Evolutionary conservation across 371 early-diverging fungal genomes (phyloP).

Genomic region (Mortierella sp.): DNA sequence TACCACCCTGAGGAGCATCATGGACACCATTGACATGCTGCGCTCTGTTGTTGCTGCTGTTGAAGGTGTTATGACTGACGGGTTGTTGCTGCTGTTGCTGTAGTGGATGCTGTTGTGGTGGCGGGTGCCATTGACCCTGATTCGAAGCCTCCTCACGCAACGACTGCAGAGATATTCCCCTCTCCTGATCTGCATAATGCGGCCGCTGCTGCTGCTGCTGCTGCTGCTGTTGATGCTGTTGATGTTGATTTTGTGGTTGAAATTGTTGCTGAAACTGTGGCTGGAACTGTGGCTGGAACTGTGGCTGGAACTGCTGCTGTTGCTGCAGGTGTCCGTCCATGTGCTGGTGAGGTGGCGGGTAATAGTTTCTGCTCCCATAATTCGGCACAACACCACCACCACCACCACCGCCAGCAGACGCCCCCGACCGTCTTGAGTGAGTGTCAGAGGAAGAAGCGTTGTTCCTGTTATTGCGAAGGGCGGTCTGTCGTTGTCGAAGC

Average conservation of each 20-base stretch:
- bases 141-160: slow-evolving; percentile 30
- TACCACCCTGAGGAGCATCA: slow-evolving; percentile 10
- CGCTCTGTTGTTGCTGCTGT: not conserved
- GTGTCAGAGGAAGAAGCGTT: slow-evolving; percentile 27
- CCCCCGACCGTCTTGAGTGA: slow-evolving; percentile 26
- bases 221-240: not conserved
- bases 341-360: slow-evolving; percentile 10
- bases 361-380: slow-evolving; percentile 12
- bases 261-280: not conserved
- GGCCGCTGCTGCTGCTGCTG: not conserved
- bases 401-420: not conserved
- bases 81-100: not conserved
- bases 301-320: not conserved
- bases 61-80: not conserved
- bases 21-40: not conserved
- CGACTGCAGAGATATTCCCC: slow-evolving; percentile 34
- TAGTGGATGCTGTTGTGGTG: not conserved
- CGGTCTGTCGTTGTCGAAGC: slow-evolving; percentile 40
- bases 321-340: not conserved
- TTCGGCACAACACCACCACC: not conserved
- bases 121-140: not conserved
- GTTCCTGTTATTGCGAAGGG: slow-evolving; percentile 32
- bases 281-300: not conserved
- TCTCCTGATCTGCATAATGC: slow-evolving; percentile 12
- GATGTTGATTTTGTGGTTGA: not conserved